Evolutionary conservation across 2,329 filamentous ascomycete species (phyloP).

Genomic region (Chlorencoelia australis): DNA sequence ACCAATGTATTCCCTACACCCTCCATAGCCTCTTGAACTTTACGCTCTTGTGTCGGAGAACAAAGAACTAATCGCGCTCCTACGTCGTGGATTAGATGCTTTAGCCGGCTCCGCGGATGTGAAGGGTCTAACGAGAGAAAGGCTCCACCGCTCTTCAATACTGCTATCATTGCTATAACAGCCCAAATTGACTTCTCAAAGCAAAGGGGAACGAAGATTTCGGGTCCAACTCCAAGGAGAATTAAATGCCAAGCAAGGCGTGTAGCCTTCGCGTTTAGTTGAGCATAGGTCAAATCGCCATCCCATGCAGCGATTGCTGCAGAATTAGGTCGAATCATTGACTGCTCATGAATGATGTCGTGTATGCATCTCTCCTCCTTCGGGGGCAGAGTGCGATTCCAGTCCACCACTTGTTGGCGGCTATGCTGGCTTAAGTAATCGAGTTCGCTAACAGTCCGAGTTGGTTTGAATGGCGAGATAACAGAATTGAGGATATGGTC

Average conservation of each 20-base stretch:
- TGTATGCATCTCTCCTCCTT: slow-evolving; percentile 11
- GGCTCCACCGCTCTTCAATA: slow-evolving; percentile 21
- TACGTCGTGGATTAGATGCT: slow-evolving; percentile 3
- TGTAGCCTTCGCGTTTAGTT: slow-evolving; percentile 15
- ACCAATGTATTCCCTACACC: too few relatives aligned
- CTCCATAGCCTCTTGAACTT: too few relatives aligned
- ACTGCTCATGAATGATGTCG: slow-evolving; percentile 10
- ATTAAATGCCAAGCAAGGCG: slow-evolving; percentile 12
- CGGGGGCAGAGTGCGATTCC: slow-evolving; percentile 12
- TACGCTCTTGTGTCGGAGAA: slow-evolving; percentile 1
- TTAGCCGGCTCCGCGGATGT: slow-evolving; percentile 6
- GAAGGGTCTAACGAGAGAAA: slow-evolving; percentile 22
- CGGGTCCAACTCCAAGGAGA: slow-evolving; percentile 11
- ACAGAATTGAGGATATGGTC: slow-evolving; percentile 9
- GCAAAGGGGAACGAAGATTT: slow-evolving; percentile 16
- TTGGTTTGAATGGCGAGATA: not conserved
- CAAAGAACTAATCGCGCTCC: slow-evolving; percentile 8
- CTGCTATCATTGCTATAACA: slow-evolving; percentile 19
- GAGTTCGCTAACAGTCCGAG: slow-evolving; percentile 2
- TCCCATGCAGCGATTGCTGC: slow-evolving; percentile 20
- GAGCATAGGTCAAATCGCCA: slow-evolving; percentile 14
- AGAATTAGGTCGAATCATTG: slow-evolving; percentile 4
- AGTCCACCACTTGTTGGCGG: slow-evolving; percentile 2
- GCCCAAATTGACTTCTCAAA: slow-evolving; percentile 22
- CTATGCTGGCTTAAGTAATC: slow-evolving; percentile 1